phyloP scores from a whole-genome alignment of 2,329 filamentous ascomycete species.

The Nannizziopsis barbatae region DNA sequence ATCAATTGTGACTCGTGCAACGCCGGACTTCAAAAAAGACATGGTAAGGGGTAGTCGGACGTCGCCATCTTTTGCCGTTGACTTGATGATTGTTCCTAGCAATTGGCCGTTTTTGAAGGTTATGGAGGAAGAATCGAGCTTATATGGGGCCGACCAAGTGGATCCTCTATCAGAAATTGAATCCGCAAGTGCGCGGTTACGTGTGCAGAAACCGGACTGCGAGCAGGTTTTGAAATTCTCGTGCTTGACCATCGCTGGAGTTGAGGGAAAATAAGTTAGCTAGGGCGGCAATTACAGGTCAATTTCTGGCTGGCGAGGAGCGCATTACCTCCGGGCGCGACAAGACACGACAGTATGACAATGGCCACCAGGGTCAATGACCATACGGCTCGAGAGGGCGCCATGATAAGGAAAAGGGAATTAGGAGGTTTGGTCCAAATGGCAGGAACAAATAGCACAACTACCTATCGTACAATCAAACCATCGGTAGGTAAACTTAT shows the following conservation, averaged over 20 bases:
- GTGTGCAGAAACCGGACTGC: constrained; percentile 93
- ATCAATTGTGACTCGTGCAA: constrained; percentile 76
- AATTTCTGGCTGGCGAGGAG: neutral
- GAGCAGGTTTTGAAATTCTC: constrained; percentile 95
- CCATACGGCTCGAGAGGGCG: constrained; percentile 31
- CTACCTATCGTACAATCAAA: constrained; percentile 1
- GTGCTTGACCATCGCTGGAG: constrained; percentile 72
- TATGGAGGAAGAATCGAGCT: constrained; percentile 58
- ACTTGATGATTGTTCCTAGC: constrained; percentile 71
- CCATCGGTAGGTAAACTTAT: neutral
- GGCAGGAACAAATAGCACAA: neutral
- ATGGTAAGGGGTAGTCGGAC: constrained; percentile 73
- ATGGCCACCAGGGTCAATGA: constrained; percentile 52
- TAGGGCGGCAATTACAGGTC: neutral
- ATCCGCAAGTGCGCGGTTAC: constrained; percentile 85
- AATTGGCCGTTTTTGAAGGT: constrained; percentile 70
- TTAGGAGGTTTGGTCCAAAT: neutral
- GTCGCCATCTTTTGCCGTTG: constrained; percentile 52
- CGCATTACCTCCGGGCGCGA: constrained; percentile 54
- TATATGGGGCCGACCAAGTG: constrained; percentile 70
- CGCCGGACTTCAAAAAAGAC: constrained; percentile 81
- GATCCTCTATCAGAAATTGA: constrained; percentile 53
- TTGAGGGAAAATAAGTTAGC: too few relatives aligned
- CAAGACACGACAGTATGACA: constrained; percentile 47
- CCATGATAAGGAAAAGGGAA: constrained; percentile 8